Conservation (phyloP, 805 yeast genomes). For the Cephaloascus albidus region DNA sequence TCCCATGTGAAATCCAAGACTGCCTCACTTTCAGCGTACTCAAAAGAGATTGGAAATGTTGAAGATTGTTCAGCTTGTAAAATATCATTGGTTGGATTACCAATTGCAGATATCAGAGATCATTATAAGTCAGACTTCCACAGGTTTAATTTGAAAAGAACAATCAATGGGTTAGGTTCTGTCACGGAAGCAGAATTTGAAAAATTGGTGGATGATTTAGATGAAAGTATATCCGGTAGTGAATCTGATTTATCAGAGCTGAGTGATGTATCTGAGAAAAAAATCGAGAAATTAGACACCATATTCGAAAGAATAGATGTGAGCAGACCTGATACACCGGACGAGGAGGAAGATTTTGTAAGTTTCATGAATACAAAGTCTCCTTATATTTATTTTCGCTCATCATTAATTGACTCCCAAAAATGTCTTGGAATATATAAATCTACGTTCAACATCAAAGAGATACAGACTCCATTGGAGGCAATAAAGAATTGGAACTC, state of each 20-base stretch:
- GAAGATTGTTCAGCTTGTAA: conserved; percentile 11
- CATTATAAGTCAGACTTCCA: conserved; percentile 56
- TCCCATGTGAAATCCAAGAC: conserved; percentile 8
- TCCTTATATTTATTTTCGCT: conserved; percentile 54
- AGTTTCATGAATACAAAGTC: conserved; percentile 61
- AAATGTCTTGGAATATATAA: conserved; percentile 64
- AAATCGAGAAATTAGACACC: conserved; percentile 11
- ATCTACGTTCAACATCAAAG: conserved; percentile 36
- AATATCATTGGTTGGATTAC: conserved; percentile 2
- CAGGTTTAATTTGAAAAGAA: conserved; percentile 49
- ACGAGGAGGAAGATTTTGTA: conserved; percentile 22
- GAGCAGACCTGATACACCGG: conserved; percentile 9
- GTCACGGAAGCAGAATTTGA: conserved; percentile 54
- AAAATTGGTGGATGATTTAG: conserved; percentile 35
- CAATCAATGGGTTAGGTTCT: conserved; percentile 30
- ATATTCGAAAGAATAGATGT: conserved; percentile 14
- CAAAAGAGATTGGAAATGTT: conserved; percentile 1
- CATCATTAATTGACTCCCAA: conserved; percentile 30
- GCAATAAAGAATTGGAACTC: conserved; percentile 29
- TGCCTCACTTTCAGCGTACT: neutral
- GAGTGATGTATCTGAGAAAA: conserved; percentile 12
- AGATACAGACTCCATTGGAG: conserved; percentile 40
- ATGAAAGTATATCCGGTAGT: conserved; percentile 54
- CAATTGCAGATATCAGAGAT: conserved; percentile 11
- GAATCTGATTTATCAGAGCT: conserved; percentile 22